These are phyloP conservation scores for Starmerella potacharoeniae DNA, from an alignment of 805 yeast species.

Conservation along the genomic window DNA sequence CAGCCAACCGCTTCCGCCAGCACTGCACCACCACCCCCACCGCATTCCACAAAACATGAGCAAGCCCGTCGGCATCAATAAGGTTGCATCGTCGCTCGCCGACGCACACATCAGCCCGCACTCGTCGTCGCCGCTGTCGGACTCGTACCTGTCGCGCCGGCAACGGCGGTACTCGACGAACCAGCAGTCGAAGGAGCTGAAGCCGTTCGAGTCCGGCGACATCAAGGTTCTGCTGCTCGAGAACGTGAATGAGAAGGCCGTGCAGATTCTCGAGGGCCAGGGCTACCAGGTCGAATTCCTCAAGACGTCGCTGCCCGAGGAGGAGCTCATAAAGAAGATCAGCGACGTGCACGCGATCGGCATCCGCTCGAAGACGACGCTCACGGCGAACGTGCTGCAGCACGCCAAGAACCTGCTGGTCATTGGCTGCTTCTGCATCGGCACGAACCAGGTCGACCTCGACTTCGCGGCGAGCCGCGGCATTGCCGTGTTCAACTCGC, in stretches of 20 bases:
- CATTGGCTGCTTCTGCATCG: constrained; percentile 97
- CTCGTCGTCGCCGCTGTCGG: constrained; percentile 14
- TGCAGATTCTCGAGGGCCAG: constrained; percentile 70
- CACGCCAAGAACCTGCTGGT: constrained; percentile 84
- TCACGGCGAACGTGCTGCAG: constrained; percentile 64
- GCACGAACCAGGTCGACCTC: constrained; percentile 94
- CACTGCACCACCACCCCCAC: too few species aligned
- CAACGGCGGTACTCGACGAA: constrained; percentile 19
- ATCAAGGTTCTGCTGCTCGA: constrained; percentile 83
- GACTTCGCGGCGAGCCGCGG: constrained; percentile 86
- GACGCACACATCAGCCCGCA: constrained; percentile 11
- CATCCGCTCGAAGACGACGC: constrained; percentile 90
- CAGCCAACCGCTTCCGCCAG: too few species aligned
- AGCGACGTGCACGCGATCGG: constrained; percentile 92
- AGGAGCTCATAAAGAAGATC: constrained; percentile 87
- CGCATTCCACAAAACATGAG: constrained; percentile 19
- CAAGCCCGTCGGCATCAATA: constrained; percentile 25
- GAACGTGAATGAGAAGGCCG: constrained; percentile 88
- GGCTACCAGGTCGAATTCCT: constrained; percentile 96
- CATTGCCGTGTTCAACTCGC: constrained; percentile 94
- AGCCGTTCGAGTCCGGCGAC: constrained; percentile 93
- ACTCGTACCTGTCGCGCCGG: constrained; percentile 14
- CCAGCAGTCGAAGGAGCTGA: constrained; percentile 49
- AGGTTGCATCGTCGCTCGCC: constrained; percentile 9
- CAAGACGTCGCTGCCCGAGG: constrained; percentile 82